Evolutionary conservation across 305 asterid species (phyloP).

Genomic region (Stenogyne calaminthoides): DNA sequence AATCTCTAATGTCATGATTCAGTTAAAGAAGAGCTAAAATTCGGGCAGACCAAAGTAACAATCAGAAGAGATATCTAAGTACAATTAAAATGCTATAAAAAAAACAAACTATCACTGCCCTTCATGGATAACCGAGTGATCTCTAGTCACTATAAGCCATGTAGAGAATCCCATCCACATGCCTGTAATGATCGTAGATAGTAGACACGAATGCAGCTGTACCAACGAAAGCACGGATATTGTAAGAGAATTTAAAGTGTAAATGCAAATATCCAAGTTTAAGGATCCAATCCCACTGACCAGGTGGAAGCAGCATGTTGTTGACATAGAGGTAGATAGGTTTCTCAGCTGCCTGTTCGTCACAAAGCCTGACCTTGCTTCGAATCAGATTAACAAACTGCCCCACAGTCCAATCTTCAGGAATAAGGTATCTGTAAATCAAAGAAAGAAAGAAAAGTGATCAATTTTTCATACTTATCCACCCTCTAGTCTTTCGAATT

Average conservation of each 20-base stretch:
- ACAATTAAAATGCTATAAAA: too few species aligned
- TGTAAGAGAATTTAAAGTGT: not conserved
- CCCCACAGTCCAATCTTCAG: slow-evolving; percentile 70
- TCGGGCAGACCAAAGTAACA: not conserved
- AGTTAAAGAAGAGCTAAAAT: not conserved
- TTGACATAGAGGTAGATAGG: slow-evolving; percentile 68
- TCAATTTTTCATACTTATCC: not conserved
- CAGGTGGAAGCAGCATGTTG: slow-evolving; percentile 63
- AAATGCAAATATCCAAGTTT: not conserved
- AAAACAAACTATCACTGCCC: too few species aligned
- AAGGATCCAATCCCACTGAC: slow-evolving; percentile 42
- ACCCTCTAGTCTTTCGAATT: not conserved
- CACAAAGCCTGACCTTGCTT: slow-evolving; percentile 54
- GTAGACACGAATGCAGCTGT: slow-evolving; percentile 60
- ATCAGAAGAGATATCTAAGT: slow-evolving; percentile 17
- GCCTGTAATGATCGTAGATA: slow-evolving; percentile 55
- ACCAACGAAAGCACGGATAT: slow-evolving; percentile 2
- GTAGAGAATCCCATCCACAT: slow-evolving; percentile 60
- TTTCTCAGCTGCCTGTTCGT: slow-evolving; percentile 49
- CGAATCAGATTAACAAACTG: slow-evolving; percentile 76
- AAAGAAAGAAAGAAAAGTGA: slow-evolving; percentile 4
- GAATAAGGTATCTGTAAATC: slow-evolving; percentile 61
- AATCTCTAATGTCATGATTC: not conserved
- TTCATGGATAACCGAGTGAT: too few species aligned
- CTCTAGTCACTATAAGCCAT: slow-evolving; percentile 63